Evolutionary conservation across 306 rosid genomes (phyloP), one percentile per base, ranked within the genome.

Genomic region (Gynostemma pentaphyllum): DNA sequence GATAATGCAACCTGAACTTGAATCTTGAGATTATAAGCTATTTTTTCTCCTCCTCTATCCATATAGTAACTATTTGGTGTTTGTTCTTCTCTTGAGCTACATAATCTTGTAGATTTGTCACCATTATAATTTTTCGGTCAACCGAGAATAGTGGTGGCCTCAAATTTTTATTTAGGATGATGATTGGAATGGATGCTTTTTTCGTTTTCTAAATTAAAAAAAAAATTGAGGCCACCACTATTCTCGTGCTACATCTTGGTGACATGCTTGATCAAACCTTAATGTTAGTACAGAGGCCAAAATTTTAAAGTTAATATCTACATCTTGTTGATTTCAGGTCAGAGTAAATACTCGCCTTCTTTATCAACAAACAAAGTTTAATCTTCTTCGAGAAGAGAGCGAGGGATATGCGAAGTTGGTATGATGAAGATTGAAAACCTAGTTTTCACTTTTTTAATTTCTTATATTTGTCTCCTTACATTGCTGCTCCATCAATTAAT

Each of bases 341-440:
- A 82, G 98, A 79, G 98, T 92, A 61, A 92, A 92, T 74, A 92
- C 98, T 23, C 90, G 96, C 44, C 96, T 92, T 74, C 94, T 92
- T 36, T 92, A 92, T 76, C 98, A 92, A 78, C 98, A 92, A 81
- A 92, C 98, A 36, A 92, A 92, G 75, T 92, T 92, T 76, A 92
- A 92, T 65, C 98, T 92, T 76, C 95, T 92, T 34, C 86, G 98
- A 62, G 98, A 92, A 82, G 98, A 92, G 78, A 92, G 96, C n/a
- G 98, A 92, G 84, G 98, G 98, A 79, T 92, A 92, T 76, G 98
- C 98, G 60, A 92, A 92, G 72, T 83, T 92, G 96, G 98, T 92
- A 86, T 67, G 76, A 23, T 71, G 47, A 23, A 36, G 47, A 16
- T 34, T 68, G 32, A 69, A 19, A 16, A 28, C 27, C n/a, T 67